Evolutionary conservation across 2,329 filamentous ascomycete species (phyloP).

Genomic region (Chaetomium strumarium): DNA sequence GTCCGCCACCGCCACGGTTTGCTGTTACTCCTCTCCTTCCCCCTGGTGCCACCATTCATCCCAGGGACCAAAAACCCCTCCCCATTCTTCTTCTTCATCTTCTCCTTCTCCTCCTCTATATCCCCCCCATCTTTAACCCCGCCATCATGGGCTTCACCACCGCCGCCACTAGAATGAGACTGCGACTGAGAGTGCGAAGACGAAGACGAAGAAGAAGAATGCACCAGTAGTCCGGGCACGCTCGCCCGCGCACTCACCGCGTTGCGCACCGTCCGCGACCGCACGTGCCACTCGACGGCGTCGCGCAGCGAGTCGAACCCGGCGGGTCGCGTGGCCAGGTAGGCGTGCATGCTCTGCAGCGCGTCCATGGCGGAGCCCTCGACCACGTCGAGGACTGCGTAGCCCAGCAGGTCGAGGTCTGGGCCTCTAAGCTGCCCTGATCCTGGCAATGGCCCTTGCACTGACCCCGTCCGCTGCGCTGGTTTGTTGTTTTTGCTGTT

Average conservation of each 20-base stretch:
- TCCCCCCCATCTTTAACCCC: constrained; percentile 9
- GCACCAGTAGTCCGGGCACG: constrained; percentile 70
- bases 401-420: constrained; percentile 61
- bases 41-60: background rate
- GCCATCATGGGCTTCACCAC: constrained; percentile 24
- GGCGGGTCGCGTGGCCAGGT: constrained; percentile 73
- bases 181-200: too few species aligned
- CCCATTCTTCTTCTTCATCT: constrained; percentile 34
- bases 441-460: background rate
- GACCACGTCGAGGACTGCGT: constrained; percentile 88
- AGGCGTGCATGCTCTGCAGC: constrained; percentile 87
- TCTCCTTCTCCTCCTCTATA: constrained; percentile 39
- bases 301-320: constrained; percentile 72
- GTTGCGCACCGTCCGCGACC: constrained; percentile 81
- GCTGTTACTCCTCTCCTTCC: background rate
- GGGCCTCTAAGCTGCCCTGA: background rate
- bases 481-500: background rate
- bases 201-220: constrained; percentile 28
- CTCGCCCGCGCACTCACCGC: constrained; percentile 76
- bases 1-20: constrained; percentile 75
- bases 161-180: too few species aligned
- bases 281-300: constrained; percentile 90
- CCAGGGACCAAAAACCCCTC: background rate
- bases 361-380: constrained; percentile 95
- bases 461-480: background rate